These are phyloP conservation scores for Aspergillus hancockii DNA, from an alignment of 495 filamentous ascomycete species.

Conservation along the genomic window DNA sequence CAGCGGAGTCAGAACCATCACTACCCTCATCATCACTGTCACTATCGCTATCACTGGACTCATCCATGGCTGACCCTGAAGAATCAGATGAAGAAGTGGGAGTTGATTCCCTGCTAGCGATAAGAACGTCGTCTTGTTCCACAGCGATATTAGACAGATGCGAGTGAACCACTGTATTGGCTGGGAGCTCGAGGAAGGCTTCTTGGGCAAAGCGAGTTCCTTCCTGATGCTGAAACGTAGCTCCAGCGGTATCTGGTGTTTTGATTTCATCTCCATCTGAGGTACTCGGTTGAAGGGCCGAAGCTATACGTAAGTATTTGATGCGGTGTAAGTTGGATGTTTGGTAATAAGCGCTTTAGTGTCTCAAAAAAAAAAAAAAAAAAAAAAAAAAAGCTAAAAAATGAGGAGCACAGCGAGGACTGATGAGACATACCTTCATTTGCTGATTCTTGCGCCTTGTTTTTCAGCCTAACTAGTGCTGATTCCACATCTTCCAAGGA, in stretches of 20 bases:
- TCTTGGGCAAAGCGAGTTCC: background rate
- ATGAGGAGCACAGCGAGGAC: conserved; percentile 1
- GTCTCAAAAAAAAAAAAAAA: background rate
- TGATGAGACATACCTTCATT: conserved; percentile 28
- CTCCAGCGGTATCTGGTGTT: background rate
- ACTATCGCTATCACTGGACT: conserved; percentile 34
- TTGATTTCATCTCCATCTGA: background rate
- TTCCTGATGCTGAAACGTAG: background rate
- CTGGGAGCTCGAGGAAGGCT: background rate
- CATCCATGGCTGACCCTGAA: conserved; percentile 44
- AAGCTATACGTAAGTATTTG: conserved; percentile 4
- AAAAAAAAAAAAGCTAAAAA: background rate
- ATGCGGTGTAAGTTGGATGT: background rate
- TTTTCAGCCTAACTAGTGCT: conserved; percentile 31
- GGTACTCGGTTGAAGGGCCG: background rate
- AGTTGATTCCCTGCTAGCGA: background rate
- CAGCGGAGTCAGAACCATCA: conserved; percentile 22
- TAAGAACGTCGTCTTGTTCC: background rate
- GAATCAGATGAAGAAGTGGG: conserved; percentile 28
- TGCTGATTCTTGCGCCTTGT: conserved; percentile 25
- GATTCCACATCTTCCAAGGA: conserved; percentile 42
- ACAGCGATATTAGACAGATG: background rate
- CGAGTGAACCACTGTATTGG: background rate
- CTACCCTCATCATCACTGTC: conserved; percentile 22
- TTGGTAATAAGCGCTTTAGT: background rate